Percentiles rank a stretch among this genome's conserved stretches.
Evolutionary conservation across 1,284 basidiomycete species (phyloP).

Genomic region (Ceratobasidium sp.): DNA sequence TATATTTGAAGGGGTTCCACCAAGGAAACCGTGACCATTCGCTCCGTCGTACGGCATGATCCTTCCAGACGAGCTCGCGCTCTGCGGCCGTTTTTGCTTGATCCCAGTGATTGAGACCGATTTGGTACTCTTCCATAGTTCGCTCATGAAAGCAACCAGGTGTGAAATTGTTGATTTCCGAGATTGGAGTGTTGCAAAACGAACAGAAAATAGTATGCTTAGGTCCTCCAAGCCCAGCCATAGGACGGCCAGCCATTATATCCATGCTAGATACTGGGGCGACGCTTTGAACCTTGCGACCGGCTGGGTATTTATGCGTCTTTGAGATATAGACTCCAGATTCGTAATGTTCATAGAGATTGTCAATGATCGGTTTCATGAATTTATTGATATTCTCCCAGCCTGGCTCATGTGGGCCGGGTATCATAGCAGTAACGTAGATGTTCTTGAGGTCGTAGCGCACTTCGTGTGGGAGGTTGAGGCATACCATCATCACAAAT

Average conservation of each 20-base stretch:
- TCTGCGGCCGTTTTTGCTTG: too few relatives aligned
- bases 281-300: background rate
- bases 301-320: conserved; percentile 14
- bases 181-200: background rate
- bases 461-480: conserved; percentile 51
- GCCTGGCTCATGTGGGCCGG: conserved; percentile 44
- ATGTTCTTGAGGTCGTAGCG: conserved; percentile 51
- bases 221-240: background rate
- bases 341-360: conserved; percentile 48
- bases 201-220: conserved; percentile 2
- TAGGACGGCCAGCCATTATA: background rate
- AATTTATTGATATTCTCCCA: conserved; percentile 47
- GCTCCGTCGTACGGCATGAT: too few relatives aligned
- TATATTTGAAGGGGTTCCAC: background rate
- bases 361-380: conserved; percentile 48
- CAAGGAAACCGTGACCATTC: background rate
- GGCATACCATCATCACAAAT: conserved; percentile 50
- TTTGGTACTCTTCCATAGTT: too few relatives aligned
- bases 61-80: too few relatives aligned
- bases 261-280: background rate
- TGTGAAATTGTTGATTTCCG: background rate
- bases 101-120: too few relatives aligned
- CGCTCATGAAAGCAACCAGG: too few relatives aligned
- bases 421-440: conserved; percentile 53
- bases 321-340: conserved; percentile 47